Conservation (phyloP, 805 yeast species). For the Kodamaea fukazawae region DNA sequence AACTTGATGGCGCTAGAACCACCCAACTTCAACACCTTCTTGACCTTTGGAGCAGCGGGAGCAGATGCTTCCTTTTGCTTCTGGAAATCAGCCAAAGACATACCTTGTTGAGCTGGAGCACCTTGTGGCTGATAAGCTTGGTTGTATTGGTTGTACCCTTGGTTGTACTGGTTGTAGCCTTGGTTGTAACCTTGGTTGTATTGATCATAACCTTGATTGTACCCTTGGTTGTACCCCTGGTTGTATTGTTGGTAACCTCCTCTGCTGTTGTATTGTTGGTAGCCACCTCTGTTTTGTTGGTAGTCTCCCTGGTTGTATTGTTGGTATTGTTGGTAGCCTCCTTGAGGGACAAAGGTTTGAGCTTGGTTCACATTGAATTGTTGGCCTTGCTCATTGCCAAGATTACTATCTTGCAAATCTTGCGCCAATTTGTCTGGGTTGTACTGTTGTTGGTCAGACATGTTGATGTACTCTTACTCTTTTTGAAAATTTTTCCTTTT, state of each 20-base stretch:
- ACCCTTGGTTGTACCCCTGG: conserved; percentile 17
- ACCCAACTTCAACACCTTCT: conserved; percentile 65
- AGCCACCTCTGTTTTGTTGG: conserved; percentile 17
- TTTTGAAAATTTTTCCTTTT: conserved; percentile 7
- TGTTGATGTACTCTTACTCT: conserved; percentile 3
- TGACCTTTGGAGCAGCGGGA: conserved; percentile 50
- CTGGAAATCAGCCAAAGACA: conserved; percentile 82
- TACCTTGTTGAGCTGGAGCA: conserved; percentile 35
- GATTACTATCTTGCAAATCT: conserved; percentile 42
- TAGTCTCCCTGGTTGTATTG: conserved; percentile 22
- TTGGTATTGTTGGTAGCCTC: conserved; percentile 19
- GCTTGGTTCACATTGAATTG: conserved; percentile 48
- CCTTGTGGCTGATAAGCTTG: conserved; percentile 6
- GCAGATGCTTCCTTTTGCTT: conserved; percentile 57
- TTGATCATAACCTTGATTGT: conserved; percentile 17
- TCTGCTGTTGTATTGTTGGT: conserved; percentile 16
- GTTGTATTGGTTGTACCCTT: conserved; percentile 15
- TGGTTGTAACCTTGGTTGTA: conserved; percentile 17
- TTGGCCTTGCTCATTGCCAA: conserved; percentile 22
- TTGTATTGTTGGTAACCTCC: conserved; percentile 19
- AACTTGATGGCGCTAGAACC: conserved; percentile 64
- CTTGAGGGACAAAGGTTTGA: conserved; percentile 49
- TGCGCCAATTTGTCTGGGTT: conserved; percentile 44
- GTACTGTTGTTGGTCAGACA: conserved; percentile 29
- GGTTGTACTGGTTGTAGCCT: conserved; percentile 15